A percentile compares a stretch with the other conserved stretches of the same genome.
These are phyloP conservation scores for Leishmania amazonensis DNA, from an alignment of 208 protist species.

Conservation along the genomic window DNA sequence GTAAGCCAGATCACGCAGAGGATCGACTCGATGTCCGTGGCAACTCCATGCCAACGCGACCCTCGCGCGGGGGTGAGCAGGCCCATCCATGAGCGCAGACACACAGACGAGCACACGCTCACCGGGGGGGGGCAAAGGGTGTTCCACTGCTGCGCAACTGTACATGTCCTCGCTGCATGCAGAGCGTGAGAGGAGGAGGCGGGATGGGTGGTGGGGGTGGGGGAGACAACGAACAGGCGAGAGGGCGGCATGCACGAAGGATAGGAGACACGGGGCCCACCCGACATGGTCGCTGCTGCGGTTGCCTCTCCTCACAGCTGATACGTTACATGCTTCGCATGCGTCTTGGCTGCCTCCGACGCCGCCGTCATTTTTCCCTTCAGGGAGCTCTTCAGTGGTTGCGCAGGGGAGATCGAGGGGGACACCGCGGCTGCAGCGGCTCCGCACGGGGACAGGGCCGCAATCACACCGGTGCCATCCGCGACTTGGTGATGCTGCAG, in stretches of 20 bases:
- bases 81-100: neutral
- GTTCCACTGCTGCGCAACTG: neutral
- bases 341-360: neutral
- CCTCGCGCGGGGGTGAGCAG: neutral
- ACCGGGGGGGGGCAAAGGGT: neutral
- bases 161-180: neutral
- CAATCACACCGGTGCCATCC: neutral
- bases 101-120: neutral
- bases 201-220: neutral
- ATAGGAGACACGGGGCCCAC: neutral
- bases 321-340: conserved; percentile 41
- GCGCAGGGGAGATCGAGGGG: neutral
- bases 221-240: neutral
- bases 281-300: neutral
- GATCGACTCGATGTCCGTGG: neutral
- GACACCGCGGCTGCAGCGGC: neutral
- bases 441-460: neutral
- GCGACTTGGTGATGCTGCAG: neutral
- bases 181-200: neutral
- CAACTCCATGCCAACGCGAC: neutral
- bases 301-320: conserved; percentile 16
- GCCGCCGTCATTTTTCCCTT: conserved; percentile 18
- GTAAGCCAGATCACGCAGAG: neutral
- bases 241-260: neutral
- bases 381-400: conserved; percentile 33